Conservation (phyloP, 2,329 filamentous ascomycete genomes). For the Hymenoscyphus repandus region DNA sequence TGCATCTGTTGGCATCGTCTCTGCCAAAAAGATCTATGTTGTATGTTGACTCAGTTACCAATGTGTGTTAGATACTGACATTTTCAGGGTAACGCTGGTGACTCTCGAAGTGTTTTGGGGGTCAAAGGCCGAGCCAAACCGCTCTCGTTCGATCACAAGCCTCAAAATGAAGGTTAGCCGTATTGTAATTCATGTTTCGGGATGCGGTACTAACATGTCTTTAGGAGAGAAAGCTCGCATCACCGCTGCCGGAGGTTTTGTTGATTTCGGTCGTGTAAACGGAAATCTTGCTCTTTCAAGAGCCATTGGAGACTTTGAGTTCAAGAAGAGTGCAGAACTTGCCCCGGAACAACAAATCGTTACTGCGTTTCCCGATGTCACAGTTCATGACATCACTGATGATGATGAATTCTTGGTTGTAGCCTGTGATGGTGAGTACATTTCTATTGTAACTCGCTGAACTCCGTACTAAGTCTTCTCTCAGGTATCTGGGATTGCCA, state of each 20-base stretch:
- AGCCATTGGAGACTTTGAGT: constrained; percentile 98
- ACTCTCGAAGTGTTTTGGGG: constrained; percentile 90
- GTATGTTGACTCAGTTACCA: constrained; percentile 53
- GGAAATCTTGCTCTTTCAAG: constrained; percentile 94
- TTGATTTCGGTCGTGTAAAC: constrained; percentile 97
- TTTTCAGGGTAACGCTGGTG: constrained; percentile 84
- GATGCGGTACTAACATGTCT: constrained; percentile 23
- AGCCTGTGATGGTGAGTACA: constrained; percentile 76
- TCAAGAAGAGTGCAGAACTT: constrained; percentile 97
- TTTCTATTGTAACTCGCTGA: not conserved
- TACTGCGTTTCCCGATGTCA: constrained; percentile 92
- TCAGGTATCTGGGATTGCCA: constrained; percentile 99
- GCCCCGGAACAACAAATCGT: constrained; percentile 98
- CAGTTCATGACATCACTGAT: constrained; percentile 80
- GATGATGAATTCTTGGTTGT: constrained; percentile 95
- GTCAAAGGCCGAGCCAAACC: constrained; percentile 97
- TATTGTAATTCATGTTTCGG: not conserved
- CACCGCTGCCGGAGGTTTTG: constrained; percentile 90
- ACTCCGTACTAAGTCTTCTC: constrained; percentile 18
- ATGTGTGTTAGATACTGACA: constrained; percentile 23
- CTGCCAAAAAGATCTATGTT: constrained; percentile 87
- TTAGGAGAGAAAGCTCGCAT: constrained; percentile 93
- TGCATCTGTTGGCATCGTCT: constrained; percentile 84
- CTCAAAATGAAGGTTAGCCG: constrained; percentile 81
- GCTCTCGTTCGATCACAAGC: constrained; percentile 98